phyloP scores from a whole-genome alignment of 371 early-diverging fungal species.

The Mortierella polycephala region DNA sequence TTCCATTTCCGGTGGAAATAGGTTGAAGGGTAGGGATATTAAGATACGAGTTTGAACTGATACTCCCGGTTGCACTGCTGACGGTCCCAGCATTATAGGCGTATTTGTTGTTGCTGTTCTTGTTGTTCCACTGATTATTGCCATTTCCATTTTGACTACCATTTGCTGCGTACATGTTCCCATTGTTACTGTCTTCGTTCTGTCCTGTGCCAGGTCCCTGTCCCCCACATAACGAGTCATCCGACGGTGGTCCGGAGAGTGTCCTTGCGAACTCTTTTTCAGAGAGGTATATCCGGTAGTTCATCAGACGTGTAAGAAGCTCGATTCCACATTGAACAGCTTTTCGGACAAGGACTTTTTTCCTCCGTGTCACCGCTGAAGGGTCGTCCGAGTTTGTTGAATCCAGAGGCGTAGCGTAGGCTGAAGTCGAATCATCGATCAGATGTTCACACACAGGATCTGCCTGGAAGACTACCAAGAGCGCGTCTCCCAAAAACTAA shows the following conservation, averaged over 20 bases:
- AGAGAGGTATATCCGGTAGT: slow-evolving; percentile 69
- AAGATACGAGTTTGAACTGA: background rate
- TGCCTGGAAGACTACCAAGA: slow-evolving; percentile 69
- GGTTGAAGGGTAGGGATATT: background rate
- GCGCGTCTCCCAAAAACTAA: slow-evolving; percentile 74
- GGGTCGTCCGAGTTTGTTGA: slow-evolving; percentile 13
- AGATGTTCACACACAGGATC: slow-evolving; percentile 22
- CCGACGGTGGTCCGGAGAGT: slow-evolving; percentile 21
- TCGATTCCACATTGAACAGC: slow-evolving; percentile 71
- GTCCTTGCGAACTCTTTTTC: slow-evolving; percentile 65
- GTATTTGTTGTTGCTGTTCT: too few species aligned
- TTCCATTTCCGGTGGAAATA: background rate
- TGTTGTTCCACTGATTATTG: background rate
- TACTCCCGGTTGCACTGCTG: background rate
- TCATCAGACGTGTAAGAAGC: slow-evolving; percentile 61
- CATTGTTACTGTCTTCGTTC: background rate
- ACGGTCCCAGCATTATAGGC: background rate
- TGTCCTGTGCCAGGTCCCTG: background rate
- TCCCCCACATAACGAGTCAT: background rate
- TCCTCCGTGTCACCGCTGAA: slow-evolving; percentile 33
- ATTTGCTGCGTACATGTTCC: background rate
- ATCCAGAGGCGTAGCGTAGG: background rate
- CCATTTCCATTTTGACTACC: background rate
- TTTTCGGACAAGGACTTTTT: slow-evolving; percentile 57
- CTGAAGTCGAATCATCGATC: background rate